phyloP scores from a whole-genome alignment of 140 eudicot genomes.

The Erigeron philadelphicus region DNA sequence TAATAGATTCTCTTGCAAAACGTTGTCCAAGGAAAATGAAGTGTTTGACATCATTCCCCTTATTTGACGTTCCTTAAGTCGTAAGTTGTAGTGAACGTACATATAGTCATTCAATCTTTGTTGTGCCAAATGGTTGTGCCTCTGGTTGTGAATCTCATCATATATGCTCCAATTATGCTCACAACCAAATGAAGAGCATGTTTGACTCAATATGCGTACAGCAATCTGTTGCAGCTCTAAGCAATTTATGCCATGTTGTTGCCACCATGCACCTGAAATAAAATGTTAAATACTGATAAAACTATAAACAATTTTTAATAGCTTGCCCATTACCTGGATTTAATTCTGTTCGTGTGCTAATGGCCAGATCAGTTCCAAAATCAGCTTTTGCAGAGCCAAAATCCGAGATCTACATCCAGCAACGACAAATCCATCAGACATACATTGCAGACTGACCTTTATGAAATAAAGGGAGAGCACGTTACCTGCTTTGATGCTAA shows the following conservation, averaged over 20 bases:
- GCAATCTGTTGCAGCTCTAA: slow-evolving; percentile 83
- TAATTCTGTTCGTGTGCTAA: slow-evolving; percentile 81
- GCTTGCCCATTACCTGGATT: slow-evolving; percentile 58
- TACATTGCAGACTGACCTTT: neutral
- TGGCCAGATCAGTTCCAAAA: slow-evolving; percentile 95
- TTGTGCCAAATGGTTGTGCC: slow-evolving; percentile 57
- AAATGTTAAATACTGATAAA: neutral
- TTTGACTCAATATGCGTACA: slow-evolving; percentile 90
- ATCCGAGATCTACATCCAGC: slow-evolving; percentile 60
- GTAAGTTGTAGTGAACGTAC: slow-evolving; percentile 76
- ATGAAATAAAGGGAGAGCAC: neutral
- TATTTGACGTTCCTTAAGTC: slow-evolving; percentile 78
- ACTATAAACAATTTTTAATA: too few relatives aligned
- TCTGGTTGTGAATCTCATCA: slow-evolving; percentile 61
- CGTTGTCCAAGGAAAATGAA: slow-evolving; percentile 47
- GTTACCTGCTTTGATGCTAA: slow-evolving; percentile 88
- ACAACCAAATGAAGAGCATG: slow-evolving; percentile 86
- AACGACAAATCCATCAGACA: slow-evolving; percentile 14
- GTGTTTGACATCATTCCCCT: slow-evolving; percentile 45
- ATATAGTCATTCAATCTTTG: slow-evolving; percentile 52
- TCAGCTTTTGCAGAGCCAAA: slow-evolving; percentile 96
- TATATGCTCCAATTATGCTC: slow-evolving; percentile 87
- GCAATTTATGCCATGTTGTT: slow-evolving; percentile 95
- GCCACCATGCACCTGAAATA: slow-evolving; percentile 96
- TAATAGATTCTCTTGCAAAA: slow-evolving; percentile 60